phyloP scores from a whole-genome alignment of 768 basidiomycete genomes.

The Leccinum uliginosum region DNA sequence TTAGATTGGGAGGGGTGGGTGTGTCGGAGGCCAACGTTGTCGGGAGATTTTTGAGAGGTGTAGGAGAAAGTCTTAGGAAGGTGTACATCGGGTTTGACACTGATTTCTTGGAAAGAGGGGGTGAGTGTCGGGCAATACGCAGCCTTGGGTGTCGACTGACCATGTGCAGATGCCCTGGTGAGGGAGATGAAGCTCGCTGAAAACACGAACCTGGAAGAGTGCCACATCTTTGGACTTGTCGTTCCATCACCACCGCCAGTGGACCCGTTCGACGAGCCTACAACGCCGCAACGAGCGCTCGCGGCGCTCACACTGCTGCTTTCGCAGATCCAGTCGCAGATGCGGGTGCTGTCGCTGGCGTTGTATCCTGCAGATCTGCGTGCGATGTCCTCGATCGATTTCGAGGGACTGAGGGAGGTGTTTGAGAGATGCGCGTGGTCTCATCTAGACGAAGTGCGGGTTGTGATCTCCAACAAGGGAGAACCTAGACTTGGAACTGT shows the following conservation, averaged over 20 bases:
- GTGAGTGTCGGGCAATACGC: slow-evolving; percentile 14
- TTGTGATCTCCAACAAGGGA: slow-evolving; percentile 30
- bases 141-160: slow-evolving; percentile 5
- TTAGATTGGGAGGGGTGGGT: slow-evolving; percentile 28
- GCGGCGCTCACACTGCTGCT: slow-evolving; percentile 25
- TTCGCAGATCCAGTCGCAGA: slow-evolving; percentile 23
- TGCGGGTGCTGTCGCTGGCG: slow-evolving; percentile 30
- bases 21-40: slow-evolving; percentile 23
- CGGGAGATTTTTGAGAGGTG: slow-evolving; percentile 23
- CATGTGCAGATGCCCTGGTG: slow-evolving; percentile 21
- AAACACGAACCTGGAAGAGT: slow-evolving; percentile 24
- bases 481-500: slow-evolving; percentile 23
- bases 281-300: slow-evolving; percentile 12
- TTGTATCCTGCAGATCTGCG: slow-evolving; percentile 30
- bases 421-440: slow-evolving; percentile 24
- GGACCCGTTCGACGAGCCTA: slow-evolving; percentile 19
- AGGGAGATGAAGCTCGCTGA: slow-evolving; percentile 24
- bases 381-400: slow-evolving; percentile 26
- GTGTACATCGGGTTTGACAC: slow-evolving; percentile 28
- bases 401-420: slow-evolving; percentile 24
- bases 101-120: slow-evolving; percentile 28
- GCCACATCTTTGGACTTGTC: slow-evolving; percentile 31
- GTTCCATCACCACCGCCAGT: slow-evolving; percentile 27
- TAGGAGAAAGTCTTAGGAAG: slow-evolving; percentile 21
- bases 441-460: slow-evolving; percentile 22